Evolutionary conservation across 2,329 filamentous ascomycete species (phyloP).

Genomic region (Neodidymelliopsis sp.): DNA sequence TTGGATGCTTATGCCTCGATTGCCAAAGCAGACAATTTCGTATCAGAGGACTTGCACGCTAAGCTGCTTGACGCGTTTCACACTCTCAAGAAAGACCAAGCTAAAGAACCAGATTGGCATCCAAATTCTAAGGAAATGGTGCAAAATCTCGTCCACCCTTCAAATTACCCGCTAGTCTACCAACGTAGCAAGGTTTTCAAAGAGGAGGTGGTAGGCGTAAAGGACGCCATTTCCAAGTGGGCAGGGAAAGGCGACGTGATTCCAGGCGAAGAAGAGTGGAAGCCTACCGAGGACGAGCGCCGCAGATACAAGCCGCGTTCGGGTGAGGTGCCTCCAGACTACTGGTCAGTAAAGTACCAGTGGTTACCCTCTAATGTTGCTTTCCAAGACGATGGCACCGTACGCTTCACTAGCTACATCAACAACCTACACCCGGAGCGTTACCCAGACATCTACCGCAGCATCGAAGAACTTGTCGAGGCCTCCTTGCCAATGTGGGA

Average conservation of each 20-base stretch:
- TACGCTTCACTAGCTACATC: slow-evolving; percentile 59
- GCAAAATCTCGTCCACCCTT: slow-evolving; percentile 70
- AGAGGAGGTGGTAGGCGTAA: slow-evolving; percentile 37
- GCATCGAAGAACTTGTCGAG: slow-evolving; percentile 31
- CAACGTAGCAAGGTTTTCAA: slow-evolving; percentile 55
- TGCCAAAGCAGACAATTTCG: slow-evolving; percentile 61
- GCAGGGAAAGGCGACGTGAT: slow-evolving; percentile 41
- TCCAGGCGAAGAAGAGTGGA: neutral
- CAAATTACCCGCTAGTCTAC: slow-evolving; percentile 67
- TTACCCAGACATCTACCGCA: slow-evolving; percentile 27
- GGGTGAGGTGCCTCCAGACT: slow-evolving; percentile 20
- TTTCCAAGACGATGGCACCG: slow-evolving; percentile 44
- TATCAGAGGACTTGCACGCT: slow-evolving; percentile 51
- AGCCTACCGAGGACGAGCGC: neutral
- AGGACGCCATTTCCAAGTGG: slow-evolving; percentile 36
- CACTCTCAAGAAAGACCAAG: slow-evolving; percentile 57
- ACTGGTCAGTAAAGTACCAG: slow-evolving; percentile 47
- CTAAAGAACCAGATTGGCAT: slow-evolving; percentile 61
- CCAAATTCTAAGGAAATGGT: slow-evolving; percentile 65
- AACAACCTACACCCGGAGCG: slow-evolving; percentile 61
- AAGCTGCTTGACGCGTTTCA: slow-evolving; percentile 55
- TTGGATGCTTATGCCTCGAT: slow-evolving; percentile 57
- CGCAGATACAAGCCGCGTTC: slow-evolving; percentile 11
- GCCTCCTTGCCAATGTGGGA: slow-evolving; percentile 33
- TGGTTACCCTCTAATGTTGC: slow-evolving; percentile 61